Percentiles rank a stretch among this genome's conserved stretches.
phyloP scores from a whole-genome alignment of 495 filamentous ascomycete species.

The Annulohypoxylon stygium region DNA sequence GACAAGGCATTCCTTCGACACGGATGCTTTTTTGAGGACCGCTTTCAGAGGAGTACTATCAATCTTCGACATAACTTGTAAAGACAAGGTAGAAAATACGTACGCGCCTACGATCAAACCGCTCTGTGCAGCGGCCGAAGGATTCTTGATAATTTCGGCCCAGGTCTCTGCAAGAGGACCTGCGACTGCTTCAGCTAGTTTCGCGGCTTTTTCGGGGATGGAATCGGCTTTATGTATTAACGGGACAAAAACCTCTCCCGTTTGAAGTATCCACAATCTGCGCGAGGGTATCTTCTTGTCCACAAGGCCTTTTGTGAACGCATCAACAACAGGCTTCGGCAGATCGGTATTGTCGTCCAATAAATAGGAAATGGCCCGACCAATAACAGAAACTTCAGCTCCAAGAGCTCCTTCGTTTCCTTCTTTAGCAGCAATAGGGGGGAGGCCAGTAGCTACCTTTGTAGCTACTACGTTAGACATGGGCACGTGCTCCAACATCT shows the following conservation, averaged over 20 bases:
- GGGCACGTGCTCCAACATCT: conserved; percentile 77
- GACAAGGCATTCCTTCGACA: conserved; percentile 72
- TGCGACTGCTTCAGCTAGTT: conserved; percentile 71
- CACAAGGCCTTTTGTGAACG: conserved; percentile 81
- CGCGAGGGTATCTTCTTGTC: conserved; percentile 86
- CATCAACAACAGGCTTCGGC: conserved; percentile 73
- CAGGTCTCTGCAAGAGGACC: conserved; percentile 78
- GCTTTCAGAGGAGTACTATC: conserved; percentile 58
- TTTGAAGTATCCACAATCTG: conserved; percentile 81
- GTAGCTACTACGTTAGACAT: conserved; percentile 67
- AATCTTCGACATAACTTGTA: conserved; percentile 59
- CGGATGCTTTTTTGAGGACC: conserved; percentile 68
- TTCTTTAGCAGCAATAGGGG: conserved; percentile 78
- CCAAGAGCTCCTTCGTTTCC: conserved; percentile 84
- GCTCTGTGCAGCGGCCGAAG: conserved; percentile 78
- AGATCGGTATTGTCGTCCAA: conserved; percentile 69
- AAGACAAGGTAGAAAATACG: conserved; percentile 73
- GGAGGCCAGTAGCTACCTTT: conserved; percentile 75
- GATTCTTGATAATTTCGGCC: conserved; percentile 81
- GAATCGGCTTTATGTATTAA: conserved; percentile 59
- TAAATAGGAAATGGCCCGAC: conserved; percentile 69
- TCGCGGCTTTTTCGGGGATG: conserved; percentile 60
- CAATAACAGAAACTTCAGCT: conserved; percentile 78
- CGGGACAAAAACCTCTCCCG: conserved; percentile 78
- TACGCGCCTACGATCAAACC: conserved; percentile 82